Percentiles rank a stretch among this genome's conserved stretches.
phyloP scores from a whole-genome alignment of 257 asterid species.

The Echium plantagineum region DNA sequence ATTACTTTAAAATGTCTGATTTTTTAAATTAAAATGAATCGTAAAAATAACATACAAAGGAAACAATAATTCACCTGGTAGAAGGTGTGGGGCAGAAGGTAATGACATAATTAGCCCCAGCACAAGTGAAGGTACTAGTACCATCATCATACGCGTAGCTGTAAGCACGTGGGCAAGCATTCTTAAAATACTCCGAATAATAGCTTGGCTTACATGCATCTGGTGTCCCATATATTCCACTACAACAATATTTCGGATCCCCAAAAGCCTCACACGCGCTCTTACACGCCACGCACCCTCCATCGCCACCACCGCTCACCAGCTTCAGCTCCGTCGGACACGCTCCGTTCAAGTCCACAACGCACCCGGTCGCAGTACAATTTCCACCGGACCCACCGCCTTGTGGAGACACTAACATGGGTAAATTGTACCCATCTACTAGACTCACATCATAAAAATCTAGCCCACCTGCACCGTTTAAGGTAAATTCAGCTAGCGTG shows the following conservation, averaged over 20 bases:
- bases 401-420: constrained; percentile 55
- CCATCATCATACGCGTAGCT: constrained; percentile 41
- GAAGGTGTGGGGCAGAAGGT: constrained; percentile 32
- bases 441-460: constrained; percentile 79
- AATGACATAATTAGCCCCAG: constrained; percentile 33
- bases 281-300: constrained; percentile 38
- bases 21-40: no score
- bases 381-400: constrained; percentile 37
- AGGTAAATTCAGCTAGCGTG: constrained; percentile 68
- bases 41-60: background rate
- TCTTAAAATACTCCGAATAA: constrained; percentile 25
- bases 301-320: constrained; percentile 7
- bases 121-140: constrained; percentile 38
- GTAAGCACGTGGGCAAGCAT: constrained; percentile 40
- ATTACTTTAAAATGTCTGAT: no score
- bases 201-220: constrained; percentile 26
- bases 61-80: constrained; percentile 17
- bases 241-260: constrained; percentile 27
- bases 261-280: constrained; percentile 44
- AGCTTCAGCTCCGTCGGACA: constrained; percentile 55
- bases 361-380: constrained; percentile 57
- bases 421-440: constrained; percentile 73
- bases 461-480: constrained; percentile 52
- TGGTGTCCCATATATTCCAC: constrained; percentile 26
- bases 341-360: constrained; percentile 39